A percentile compares a stretch with the other conserved stretches of the same genome.
phyloP scores from a whole-genome alignment of 2,329 filamentous ascomycete genomes.

The Phialocephala sp. region DNA sequence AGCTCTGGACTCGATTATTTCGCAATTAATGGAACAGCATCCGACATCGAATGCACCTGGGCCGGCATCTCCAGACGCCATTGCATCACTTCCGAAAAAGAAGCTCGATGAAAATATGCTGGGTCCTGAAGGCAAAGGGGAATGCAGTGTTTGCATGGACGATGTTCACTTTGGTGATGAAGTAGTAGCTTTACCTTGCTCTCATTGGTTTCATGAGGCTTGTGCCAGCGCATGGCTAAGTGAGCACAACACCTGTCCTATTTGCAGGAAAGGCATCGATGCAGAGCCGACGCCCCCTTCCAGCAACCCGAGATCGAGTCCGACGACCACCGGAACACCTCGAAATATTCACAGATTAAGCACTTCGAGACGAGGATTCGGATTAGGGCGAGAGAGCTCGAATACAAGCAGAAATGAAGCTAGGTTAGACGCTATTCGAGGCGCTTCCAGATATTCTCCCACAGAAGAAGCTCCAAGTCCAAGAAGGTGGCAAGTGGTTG shows the following conservation, averaged over 20 bases:
- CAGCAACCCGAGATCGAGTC: slow-evolving; percentile 27
- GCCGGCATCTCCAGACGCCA: slow-evolving; percentile 77
- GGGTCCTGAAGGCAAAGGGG: slow-evolving; percentile 66
- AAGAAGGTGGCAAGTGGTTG: slow-evolving; percentile 20
- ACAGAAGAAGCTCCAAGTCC: slow-evolving; percentile 25
- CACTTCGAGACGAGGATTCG: slow-evolving; percentile 21
- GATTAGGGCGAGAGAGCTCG: slow-evolving; percentile 1
- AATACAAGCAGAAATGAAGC: slow-evolving; percentile 35
- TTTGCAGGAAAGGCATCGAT: slow-evolving; percentile 63
- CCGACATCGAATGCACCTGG: slow-evolving; percentile 78
- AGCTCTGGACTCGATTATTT: slow-evolving; percentile 86
- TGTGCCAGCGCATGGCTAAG: slow-evolving; percentile 85
- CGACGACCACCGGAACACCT: slow-evolving; percentile 16
- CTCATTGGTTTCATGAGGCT: slow-evolving; percentile 89
- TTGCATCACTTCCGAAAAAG: slow-evolving; percentile 74
- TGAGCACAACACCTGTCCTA: slow-evolving; percentile 92
- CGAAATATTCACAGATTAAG: slow-evolving; percentile 32
- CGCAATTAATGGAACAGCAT: slow-evolving; percentile 85
- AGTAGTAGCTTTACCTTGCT: slow-evolving; percentile 81
- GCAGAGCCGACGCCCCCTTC: slow-evolving; percentile 26
- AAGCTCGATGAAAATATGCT: slow-evolving; percentile 74
- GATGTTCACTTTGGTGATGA: slow-evolving; percentile 74
- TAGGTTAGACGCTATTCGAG: slow-evolving; percentile 39
- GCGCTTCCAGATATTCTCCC: slow-evolving; percentile 30
- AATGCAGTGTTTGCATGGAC: slow-evolving; percentile 97